Base-by-base conservation (phyloP, 2,329 filamentous ascomycete species). In the Pestalotiopsis fici region DNA sequence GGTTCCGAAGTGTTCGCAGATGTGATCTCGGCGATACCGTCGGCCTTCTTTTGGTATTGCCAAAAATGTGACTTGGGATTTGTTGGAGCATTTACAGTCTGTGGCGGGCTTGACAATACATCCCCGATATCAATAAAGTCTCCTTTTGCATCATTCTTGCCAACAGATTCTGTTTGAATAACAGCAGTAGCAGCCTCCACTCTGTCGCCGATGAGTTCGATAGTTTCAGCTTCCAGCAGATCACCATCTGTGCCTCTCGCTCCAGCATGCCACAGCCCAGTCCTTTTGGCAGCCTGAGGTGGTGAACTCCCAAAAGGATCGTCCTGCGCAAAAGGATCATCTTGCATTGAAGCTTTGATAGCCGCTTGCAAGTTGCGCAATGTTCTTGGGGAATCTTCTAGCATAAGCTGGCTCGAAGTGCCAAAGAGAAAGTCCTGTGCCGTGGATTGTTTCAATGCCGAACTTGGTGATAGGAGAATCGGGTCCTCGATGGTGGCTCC, bases 391-490 rank as follows among this genome's bases (percentile, higher is more conserved):
- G 91, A 93, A 43, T 94, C 88, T 66, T 94, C 92, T 65, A 86
- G 82, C 15, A 90, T 91, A 27, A 97, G 81, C 76, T 97, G 94
- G 76, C 94, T 97, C 1, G 92, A 95, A 0, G 93, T 96, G 1
- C 93, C 94, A 78, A 97, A 97, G 0, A 97, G 80, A 74, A 95
- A 93, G 68, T 94, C 89, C 76, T 96, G 94, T 1, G 86, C 83
- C 3, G 87, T 83, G 15, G 92, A 86, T 71, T 91, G 86, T 64
- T 87, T 87, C 56, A 91, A 79, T 1, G 93, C 94, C 27, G 91
- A 87, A 60, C 82, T 83, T 0, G 93, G 93, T 0, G 92, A 93
- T 12, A 93, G 81, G 2, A 97, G 77, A 21, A 87, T 77, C 55
- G 83, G 81, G 23, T 83, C 82, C n/a, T 82, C 80, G 1, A 72